Base-by-base conservation (phyloP, 306 rosid species). In the Oxytropis ochrocephala region DNA sequence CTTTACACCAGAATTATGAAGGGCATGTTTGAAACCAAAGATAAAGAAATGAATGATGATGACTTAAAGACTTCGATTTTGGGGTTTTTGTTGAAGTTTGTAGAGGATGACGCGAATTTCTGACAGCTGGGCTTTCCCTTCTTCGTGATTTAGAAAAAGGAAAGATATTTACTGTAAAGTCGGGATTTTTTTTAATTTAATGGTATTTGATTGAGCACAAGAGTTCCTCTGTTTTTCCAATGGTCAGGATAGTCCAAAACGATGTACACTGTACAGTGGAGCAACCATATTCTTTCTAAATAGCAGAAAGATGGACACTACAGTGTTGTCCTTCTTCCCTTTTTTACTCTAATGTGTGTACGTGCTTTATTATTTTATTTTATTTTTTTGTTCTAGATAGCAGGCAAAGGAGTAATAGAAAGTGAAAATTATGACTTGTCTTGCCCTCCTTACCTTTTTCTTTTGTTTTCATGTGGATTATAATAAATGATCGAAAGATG, bases 1-100 rank as follows among this genome's bases (percentile, higher is more conserved):
- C 90, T 94, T 24, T 94, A 94, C 85, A 77, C 95, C 0, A 85
- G 95, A 67, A 81, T 90, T 19, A 85, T 94, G 97, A 94, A 88
- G 92, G 89, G 86, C 39, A 76, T 94, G 76, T 90, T 90, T 81
- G 91, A 85, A 73, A 64, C 83, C 71, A 84, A 83, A 69, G 79
- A 67, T 43, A 65, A 54, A 68, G 85, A 73, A 70, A 63, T 36
- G 47, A 74, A 35, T 44, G 49, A 74, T 19, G 39, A 74, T 57
- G 85, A 85, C 77, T 56, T 80, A 7, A 86, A 75, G 87, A 60
- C 76, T 79, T 79, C 82, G 41, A 74, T 94, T 77, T 84, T 90
- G 87, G 82, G 76, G 67, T 85, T 79, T 80, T 81, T 94, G 78
- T 72, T 76, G 64, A 78, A 89, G 49, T 90, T 86, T 81, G 87